phyloP scores from a whole-genome alignment of 2,329 filamentous ascomycete genomes.

The Colletotrichum horii region DNA sequence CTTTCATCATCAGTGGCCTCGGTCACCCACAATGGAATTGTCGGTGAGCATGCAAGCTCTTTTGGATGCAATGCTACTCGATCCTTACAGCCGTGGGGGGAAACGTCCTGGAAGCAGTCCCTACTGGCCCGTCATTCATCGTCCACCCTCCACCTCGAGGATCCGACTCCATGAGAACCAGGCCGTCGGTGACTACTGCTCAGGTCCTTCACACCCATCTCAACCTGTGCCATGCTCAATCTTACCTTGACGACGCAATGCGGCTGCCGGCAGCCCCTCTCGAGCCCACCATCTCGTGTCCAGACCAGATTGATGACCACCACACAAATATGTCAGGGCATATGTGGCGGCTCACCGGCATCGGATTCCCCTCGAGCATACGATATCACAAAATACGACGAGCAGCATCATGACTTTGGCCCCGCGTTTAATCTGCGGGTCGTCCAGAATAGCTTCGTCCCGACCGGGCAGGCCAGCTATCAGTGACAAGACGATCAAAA shows the following conservation, averaged over 20 bases:
- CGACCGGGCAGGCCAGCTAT: neutral
- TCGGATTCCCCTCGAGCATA: neutral
- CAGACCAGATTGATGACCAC: neutral
- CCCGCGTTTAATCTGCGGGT: neutral
- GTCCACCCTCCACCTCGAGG: neutral
- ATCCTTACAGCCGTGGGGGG: neutral
- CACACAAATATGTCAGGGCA: neutral
- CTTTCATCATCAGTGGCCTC: neutral
- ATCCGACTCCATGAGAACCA: neutral
- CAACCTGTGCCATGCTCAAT: neutral
- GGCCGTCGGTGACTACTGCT: neutral
- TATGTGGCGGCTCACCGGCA: neutral
- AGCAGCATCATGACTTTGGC: neutral
- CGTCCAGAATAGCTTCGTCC: neutral
- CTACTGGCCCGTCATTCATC: neutral
- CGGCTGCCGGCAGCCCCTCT: neutral
- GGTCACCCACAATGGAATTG: neutral
- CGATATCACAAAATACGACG: neutral
- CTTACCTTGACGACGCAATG: neutral
- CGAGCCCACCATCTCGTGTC: neutral
- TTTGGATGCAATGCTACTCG: neutral
- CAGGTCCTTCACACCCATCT: neutral
- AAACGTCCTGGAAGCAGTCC: neutral
- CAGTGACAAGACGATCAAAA: neutral
- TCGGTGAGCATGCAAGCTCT: constrained; percentile 3